Base-by-base conservation (phyloP, 768 basidiomycete genomes). In the Hirschioporus abietinus region DNA sequence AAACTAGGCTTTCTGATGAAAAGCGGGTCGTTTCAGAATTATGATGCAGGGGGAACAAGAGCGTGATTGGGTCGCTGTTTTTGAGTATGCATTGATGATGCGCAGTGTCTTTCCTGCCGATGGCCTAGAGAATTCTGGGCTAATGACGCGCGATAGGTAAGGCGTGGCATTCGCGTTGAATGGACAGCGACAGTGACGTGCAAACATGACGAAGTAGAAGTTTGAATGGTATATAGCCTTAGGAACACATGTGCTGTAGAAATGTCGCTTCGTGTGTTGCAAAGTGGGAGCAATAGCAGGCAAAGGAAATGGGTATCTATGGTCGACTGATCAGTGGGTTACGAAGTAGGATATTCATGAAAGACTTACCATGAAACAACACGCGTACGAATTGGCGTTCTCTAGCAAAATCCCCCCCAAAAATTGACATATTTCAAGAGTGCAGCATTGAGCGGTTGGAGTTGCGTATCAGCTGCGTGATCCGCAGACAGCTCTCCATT, bases 401-500 rank as follows among this genome's bases (percentile, higher is more conserved):
- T 20, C 20, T 20, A 52, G 42, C 42, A 10, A 52, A 52, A 52
- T 20, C 1, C n/a, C n/a, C n/a, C n/a, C n/a, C 42, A 20, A 15
- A 20, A 5, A 52, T 1, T 52, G 42, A 52, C 42, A 52, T 3
- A 52, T 25, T 24, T 25, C 60, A 61, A 24, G 60, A 15, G 60
- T 61, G 30, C 15, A 61, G 23, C 60, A 61, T 61, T 5, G 60
- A 61, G 18, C 77, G 75, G 70, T 79, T 82, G 60, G 81, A 80
- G 64, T 81, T 78, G 63, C 78, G 77, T 52, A 90, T 83, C 68
- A 91, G 78, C 61, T 81, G 82, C 68, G 84, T 84, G 64, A 89
- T 80, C 35, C 88, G 81, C 69, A 88, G 82, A 74, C 90, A 92
- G 72, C 88, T 90, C 75, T 91, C 90, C 83, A 92, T 86, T 65